Conservation (phyloP, 2,329 filamentous ascomycete species). For the Botrytis galanthina region DNA sequence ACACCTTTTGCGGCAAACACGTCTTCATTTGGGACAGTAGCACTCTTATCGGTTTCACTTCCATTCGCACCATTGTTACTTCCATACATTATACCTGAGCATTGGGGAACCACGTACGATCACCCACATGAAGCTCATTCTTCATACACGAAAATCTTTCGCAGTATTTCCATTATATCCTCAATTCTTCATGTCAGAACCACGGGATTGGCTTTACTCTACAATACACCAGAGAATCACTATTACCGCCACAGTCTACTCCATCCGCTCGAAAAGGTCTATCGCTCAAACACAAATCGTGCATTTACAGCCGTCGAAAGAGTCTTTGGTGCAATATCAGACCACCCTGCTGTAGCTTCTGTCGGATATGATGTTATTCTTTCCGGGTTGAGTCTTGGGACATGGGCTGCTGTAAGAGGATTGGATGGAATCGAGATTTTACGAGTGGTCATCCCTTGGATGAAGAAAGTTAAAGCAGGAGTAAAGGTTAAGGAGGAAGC, state of each 20-base stretch:
- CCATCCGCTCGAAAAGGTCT: conserved; percentile 47
- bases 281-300: conserved; percentile 46
- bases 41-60: conserved; percentile 40
- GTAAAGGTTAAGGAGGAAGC: neutral
- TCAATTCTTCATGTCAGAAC: conserved; percentile 47
- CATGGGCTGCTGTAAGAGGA: conserved; percentile 56
- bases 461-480: conserved; percentile 10
- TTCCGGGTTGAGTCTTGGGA: conserved; percentile 51
- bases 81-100: conserved; percentile 47
- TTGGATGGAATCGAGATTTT: conserved; percentile 52
- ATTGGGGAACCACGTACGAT: conserved; percentile 48
- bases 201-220: conserved; percentile 45
- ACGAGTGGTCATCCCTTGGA: conserved; percentile 40
- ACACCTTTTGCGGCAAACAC: conserved; percentile 45
- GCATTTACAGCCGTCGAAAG: conserved; percentile 46
- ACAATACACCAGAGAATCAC: conserved; percentile 48
- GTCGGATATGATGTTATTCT: conserved; percentile 59
- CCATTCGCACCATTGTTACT: conserved; percentile 48
- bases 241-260: conserved; percentile 50
- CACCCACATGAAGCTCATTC: conserved; percentile 43
- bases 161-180: conserved; percentile 45
- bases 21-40: conserved; percentile 41
- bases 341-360: conserved; percentile 57
- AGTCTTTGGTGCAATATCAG: conserved; percentile 50
- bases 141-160: conserved; percentile 49